Conservation (phyloP, 106 monocot species). For the Platanthera zijinensis region DNA sequence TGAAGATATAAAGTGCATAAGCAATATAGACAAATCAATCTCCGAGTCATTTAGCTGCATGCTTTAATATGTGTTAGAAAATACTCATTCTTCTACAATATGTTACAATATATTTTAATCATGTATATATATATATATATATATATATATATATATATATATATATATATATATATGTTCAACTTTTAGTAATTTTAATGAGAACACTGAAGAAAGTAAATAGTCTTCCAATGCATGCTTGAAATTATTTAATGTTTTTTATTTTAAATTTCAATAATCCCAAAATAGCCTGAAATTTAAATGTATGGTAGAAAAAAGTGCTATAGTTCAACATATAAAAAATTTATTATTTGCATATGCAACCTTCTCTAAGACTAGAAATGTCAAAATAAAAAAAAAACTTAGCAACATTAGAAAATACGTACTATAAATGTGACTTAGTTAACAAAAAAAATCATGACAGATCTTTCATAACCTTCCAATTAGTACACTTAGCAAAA, state of each 20-base stretch:
- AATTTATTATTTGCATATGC: not conserved
- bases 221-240: not conserved
- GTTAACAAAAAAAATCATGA: not conserved
- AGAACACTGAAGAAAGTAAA: too few relatives aligned
- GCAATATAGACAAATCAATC: not conserved
- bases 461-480: conserved; percentile 38
- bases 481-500: conserved; percentile 64
- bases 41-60: not conserved
- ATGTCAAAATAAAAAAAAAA: not conserved
- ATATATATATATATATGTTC: too few relatives aligned
- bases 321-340: not conserved
- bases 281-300: not conserved
- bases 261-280: not conserved
- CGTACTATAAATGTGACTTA: not conserved
- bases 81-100: too few relatives aligned
- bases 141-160: too few relatives aligned
- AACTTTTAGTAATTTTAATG: too few relatives aligned
- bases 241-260: not conserved
- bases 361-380: not conserved
- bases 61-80: too few relatives aligned
- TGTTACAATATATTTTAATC: too few relatives aligned
- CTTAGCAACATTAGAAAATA: not conserved
- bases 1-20: not conserved
- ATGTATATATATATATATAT: too few relatives aligned
- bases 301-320: not conserved